These are phyloP conservation scores for Trichomonas vaginalis DNA, from an alignment of 208 protist genomes.

Conservation along the genomic window DNA sequence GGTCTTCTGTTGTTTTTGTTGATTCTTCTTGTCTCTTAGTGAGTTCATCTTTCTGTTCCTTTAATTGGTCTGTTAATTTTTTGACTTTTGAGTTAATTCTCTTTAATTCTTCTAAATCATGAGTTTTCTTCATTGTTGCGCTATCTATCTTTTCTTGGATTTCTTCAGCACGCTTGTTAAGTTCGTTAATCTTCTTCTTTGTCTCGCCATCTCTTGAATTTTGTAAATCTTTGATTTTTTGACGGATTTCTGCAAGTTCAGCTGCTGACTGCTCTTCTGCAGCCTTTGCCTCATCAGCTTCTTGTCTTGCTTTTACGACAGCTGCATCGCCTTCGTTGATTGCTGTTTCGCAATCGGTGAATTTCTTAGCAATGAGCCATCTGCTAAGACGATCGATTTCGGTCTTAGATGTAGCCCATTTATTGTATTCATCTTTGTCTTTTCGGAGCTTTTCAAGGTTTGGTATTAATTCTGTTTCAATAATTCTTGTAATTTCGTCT, in stretches of 20 bases:
- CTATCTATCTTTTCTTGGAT: neutral
- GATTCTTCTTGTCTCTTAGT: neutral
- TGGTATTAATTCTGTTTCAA: constrained; percentile 66
- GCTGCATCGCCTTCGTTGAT: constrained; percentile 17
- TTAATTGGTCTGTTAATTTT: neutral
- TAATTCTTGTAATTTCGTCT: constrained; percentile 37
- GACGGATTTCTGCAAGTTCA: constrained; percentile 28
- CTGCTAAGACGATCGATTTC: constrained; percentile 47
- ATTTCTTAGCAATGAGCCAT: constrained; percentile 41
- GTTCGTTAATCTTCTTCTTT: neutral
- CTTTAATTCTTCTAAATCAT: neutral
- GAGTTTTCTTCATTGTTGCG: neutral
- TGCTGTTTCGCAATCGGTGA: neutral
- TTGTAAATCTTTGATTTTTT: constrained; percentile 43
- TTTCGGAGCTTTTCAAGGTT: constrained; percentile 55
- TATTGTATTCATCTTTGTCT: constrained; percentile 49
- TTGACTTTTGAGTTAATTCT: neutral
- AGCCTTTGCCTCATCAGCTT: constrained; percentile 21
- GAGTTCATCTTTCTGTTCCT: neutral
- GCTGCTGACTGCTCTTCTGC: constrained; percentile 26
- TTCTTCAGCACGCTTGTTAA: constrained; percentile 17
- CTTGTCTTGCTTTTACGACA: neutral
- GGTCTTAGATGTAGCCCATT: constrained; percentile 41
- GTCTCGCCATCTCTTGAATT: neutral
- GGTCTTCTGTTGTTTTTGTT: neutral